Base-by-base conservation (phyloP, 1,284 basidiomycete genomes). In the Cutaneotrichosporon sp. region DNA sequence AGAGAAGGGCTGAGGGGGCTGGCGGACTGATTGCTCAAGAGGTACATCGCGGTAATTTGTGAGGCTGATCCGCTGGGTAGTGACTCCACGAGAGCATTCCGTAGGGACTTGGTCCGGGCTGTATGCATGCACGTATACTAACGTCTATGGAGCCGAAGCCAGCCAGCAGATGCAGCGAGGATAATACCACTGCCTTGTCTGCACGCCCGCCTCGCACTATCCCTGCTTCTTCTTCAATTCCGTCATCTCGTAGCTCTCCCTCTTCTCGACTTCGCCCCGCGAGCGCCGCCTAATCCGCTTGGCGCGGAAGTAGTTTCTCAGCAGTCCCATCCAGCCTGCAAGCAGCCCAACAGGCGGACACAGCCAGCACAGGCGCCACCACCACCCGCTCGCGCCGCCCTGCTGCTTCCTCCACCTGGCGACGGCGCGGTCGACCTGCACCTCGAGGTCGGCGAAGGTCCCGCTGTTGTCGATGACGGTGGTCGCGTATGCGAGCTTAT, bases 401-500 rank as follows among this genome's bases (percentile, higher is more conserved):
- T 32, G 86, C 81, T 4, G 78, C 76, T 17, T 80, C 74, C 50
- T 73, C 75, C 58, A 93, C 69, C 65, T 79, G 66, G 43, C 73
- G 61, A 94, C 80, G 34, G 91, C 79, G 1, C 76, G 67, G 47
- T 83, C 80, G 11, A 96, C 83, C 61, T 92, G 87, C 0, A 69
- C 67, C 32, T 85, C 79, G 3, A 94, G 78, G 48, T 90, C 88
- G 31, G 79, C 70, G 5, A 79, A 75, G 0, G 84, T 79, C 2
- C 89, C 88, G 5, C 87, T 88, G 71, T 98, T 98, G 75, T 97
- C 91, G 31, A 98, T 75, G 38, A 97, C 84, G 34, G 84, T 70
- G 66, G 96, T 90, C 1, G 92, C 93, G 64, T 89, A 93, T 10
- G 76, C 65, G 6, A 91, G 77, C 73, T 98, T 98, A 22, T 83